Evolutionary conservation across 306 rosid genomes (phyloP).

Genomic region (Hylodesmum podocarpum): DNA sequence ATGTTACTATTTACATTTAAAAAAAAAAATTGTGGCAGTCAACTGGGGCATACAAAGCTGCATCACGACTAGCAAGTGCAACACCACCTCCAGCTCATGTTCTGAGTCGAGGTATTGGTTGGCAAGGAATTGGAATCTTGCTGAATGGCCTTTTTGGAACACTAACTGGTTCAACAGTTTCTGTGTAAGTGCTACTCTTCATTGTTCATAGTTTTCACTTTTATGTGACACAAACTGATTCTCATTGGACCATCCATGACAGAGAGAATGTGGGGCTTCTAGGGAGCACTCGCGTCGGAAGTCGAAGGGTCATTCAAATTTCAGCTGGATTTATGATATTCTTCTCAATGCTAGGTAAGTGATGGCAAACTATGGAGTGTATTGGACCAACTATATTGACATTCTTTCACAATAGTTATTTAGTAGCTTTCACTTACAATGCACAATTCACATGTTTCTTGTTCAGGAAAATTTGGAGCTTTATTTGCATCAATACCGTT

Average conservation of each 20-base stretch:
- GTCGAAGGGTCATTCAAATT: constrained; percentile 96
- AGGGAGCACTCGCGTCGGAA: constrained; percentile 98
- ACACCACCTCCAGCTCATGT: constrained; percentile 99
- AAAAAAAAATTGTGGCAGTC: constrained; percentile 53
- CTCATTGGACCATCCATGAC: constrained; percentile 19
- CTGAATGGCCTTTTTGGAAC: constrained; percentile 95
- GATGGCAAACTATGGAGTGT: not conserved
- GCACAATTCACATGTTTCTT: constrained; percentile 1
- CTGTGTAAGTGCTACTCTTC: constrained; percentile 59
- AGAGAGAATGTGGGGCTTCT: constrained; percentile 98
- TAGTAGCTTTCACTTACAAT: not conserved
- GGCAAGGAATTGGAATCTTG: constrained; percentile 98
- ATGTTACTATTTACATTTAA: not conserved
- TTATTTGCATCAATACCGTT: constrained; percentile 96
- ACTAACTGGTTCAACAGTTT: constrained; percentile 78
- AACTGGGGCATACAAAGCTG: constrained; percentile 97
- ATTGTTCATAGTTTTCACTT: constrained; percentile 9
- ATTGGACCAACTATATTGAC: not conserved
- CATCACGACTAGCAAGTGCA: constrained; percentile 93
- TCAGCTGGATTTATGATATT: constrained; percentile 98
- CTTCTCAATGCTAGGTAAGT: constrained; percentile 89
- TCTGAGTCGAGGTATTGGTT: constrained; percentile 96
- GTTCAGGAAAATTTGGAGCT: constrained; percentile 95
- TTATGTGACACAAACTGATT: constrained; percentile 6
- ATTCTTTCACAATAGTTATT: not conserved